These are phyloP conservation scores for Penicillium digitatum DNA, from an alignment of 2,329 filamentous ascomycete genomes.

Conservation along the genomic window DNA sequence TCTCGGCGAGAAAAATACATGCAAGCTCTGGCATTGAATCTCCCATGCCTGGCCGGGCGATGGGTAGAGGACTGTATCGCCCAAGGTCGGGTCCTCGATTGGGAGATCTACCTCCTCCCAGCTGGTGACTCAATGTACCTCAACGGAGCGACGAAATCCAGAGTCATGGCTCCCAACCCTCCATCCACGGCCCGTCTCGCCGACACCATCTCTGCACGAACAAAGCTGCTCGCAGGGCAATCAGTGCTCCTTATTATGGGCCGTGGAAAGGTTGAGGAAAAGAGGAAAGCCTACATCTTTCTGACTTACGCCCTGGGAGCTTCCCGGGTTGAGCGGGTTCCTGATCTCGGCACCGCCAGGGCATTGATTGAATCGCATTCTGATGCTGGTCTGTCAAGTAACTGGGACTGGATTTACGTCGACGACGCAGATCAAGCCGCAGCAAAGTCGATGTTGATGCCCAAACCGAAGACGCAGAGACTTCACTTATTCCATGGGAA, in stretches of 20 bases:
- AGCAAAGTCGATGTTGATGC: constrained; percentile 46
- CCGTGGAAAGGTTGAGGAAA: constrained; percentile 59
- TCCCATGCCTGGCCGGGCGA: constrained; percentile 77
- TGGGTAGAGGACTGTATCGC: constrained; percentile 74
- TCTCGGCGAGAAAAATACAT: constrained; percentile 88
- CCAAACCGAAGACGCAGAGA: constrained; percentile 17
- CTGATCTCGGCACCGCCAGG: constrained; percentile 63
- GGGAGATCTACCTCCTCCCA: constrained; percentile 77
- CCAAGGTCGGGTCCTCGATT: constrained; percentile 61
- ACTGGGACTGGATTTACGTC: constrained; percentile 76
- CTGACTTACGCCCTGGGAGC: constrained; percentile 75
- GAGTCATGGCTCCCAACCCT: constrained; percentile 61
- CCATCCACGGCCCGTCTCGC: constrained; percentile 54
- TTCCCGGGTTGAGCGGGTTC: constrained; percentile 59
- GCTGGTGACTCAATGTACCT: constrained; percentile 76
- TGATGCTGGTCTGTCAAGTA: constrained; percentile 31
- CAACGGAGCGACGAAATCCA: constrained; percentile 71
- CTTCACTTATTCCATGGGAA: constrained; percentile 33
- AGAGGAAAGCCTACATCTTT: constrained; percentile 71
- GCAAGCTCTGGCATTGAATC: constrained; percentile 82
- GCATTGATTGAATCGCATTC: constrained; percentile 54
- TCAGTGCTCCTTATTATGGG: constrained; percentile 69
- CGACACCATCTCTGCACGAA: constrained; percentile 57
- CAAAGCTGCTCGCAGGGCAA: constrained; percentile 60
- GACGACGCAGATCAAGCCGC: constrained; percentile 60